Base-by-base conservation (phyloP, 176 grass and related monocot genomes). In the Tillandsia leiboldiana region DNA sequence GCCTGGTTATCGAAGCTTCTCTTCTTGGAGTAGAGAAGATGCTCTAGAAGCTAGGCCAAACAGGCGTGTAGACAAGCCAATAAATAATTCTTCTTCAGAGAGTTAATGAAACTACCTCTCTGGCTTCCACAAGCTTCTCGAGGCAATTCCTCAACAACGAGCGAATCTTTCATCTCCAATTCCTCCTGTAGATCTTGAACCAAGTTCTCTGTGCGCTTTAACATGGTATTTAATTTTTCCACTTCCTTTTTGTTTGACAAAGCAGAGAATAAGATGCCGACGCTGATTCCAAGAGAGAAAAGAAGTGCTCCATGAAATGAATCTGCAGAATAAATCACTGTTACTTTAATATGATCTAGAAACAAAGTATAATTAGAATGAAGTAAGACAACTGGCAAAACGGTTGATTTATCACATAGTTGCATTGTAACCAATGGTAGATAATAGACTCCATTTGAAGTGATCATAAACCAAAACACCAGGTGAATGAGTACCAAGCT, bases 181-280 rank as follows among this genome's bases (percentile, higher is more conserved):
- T 97, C 93, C 67, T 97, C 93, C 58, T 97, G 89, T 67, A 97
- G 85, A 97, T 92, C 93, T 73, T 87, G 89, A 83, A 92, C 86
- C 84, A 97, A 82, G 61, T 90, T 87, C 68, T 97, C 86, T 68
- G 81, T 85, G 72, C 28, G 73, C 57, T 84, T 90, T 71, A 97
- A 66, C 26, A 79, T 85, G 63, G 77, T 69, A 29, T 83, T 97
- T 75, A 92, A 62, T 5, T 64, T 79, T 63, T 92, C 82, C 72
- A 87, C 66, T 75, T 92, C 86, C 49, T 85, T 87, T 84, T 82
- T 97, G 66, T 85, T 85, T 67, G 82, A 87, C 73, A 92, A 66
- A 71, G 83, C 73, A 64, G 84, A 77, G 26, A 63, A 87, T 81
- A 90, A 33, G 73, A 92, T 70, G 74, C 94, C 94, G 54, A 97